Conservation (phyloP, 441 rosid genomes). For the Eutrema salsugineum region DNA sequence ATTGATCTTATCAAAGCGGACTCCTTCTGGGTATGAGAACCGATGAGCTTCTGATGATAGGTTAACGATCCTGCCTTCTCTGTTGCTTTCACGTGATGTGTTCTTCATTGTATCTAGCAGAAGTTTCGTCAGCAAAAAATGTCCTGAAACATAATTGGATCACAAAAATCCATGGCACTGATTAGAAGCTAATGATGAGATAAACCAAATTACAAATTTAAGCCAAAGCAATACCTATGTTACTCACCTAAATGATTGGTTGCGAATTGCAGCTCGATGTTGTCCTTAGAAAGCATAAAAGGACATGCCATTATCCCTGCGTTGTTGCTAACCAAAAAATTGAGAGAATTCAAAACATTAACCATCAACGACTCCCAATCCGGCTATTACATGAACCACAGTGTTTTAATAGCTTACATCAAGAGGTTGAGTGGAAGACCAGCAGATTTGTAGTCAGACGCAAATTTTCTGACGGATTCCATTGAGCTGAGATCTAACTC, state of each 20-base stretch:
- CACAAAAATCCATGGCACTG: not conserved
- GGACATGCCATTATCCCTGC: slow-evolving; percentile 67
- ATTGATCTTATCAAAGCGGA: slow-evolving; percentile 50
- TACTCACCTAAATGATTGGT: slow-evolving; percentile 56
- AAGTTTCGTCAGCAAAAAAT: slow-evolving; percentile 64
- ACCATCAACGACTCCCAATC: not conserved
- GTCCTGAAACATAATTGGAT: slow-evolving; percentile 42
- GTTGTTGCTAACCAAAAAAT: slow-evolving; percentile 47
- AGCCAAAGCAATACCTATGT: not conserved
- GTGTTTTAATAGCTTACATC: slow-evolving; percentile 39
- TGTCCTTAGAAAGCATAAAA: slow-evolving; percentile 55
- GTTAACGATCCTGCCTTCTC: slow-evolving; percentile 68
- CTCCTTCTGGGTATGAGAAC: slow-evolving; percentile 49
- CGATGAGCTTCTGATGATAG: slow-evolving; percentile 57
- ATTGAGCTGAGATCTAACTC: slow-evolving; percentile 75
- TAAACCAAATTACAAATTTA: not conserved
- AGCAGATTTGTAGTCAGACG: slow-evolving; percentile 48
- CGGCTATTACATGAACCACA: not conserved
- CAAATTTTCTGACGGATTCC: slow-evolving; percentile 70
- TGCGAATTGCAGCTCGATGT: slow-evolving; percentile 58
- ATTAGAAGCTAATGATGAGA: not conserved
- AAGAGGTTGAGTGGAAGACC: slow-evolving; percentile 64
- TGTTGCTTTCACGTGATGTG: slow-evolving; percentile 43
- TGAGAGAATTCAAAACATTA: not conserved
- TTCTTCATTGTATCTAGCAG: slow-evolving; percentile 65